A percentile compares a stretch with the other conserved stretches of the same genome.
Evolutionary conservation across 2,329 filamentous ascomycete genomes (phyloP).

Genomic region (Pseudogymnoascus sp.): DNA sequence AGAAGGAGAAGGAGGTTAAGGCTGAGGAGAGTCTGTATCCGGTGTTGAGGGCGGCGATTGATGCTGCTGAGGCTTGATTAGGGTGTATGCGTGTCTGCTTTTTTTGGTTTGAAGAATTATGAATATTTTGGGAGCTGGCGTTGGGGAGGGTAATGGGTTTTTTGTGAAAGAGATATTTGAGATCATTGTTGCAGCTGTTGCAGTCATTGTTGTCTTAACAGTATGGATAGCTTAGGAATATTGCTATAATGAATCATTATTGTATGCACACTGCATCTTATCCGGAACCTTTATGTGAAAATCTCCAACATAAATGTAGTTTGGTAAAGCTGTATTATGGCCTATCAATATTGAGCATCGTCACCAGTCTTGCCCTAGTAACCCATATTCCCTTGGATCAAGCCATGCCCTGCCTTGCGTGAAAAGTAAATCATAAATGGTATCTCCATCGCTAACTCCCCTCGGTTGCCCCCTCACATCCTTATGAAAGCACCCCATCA

Average conservation of each 20-base stretch:
- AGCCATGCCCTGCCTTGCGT: not conserved
- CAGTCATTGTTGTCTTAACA: not conserved
- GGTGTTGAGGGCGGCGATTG: conserved; percentile 11
- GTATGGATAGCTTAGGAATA: not conserved
- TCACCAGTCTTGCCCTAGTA: not conserved
- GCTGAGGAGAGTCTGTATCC: conserved; percentile 11
- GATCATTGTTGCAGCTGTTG: not conserved
- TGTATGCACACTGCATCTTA: not conserved
- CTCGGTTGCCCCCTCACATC: not conserved
- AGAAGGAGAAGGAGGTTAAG: conserved; percentile 7
- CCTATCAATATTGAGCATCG: not conserved
- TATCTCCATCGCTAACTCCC: not conserved
- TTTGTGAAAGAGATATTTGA: not conserved
- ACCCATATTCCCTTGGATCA: not conserved
- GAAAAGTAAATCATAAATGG: not conserved
- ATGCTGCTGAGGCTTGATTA: not conserved
- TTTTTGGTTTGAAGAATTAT: not conserved
- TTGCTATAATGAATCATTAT: not conserved
- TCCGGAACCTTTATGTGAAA: not conserved
- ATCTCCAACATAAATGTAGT: not conserved
- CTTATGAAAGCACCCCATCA: not conserved
- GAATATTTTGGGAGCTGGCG: not conserved
- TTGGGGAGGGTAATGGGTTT: not conserved
- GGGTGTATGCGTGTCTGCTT: not conserved
- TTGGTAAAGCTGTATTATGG: not conserved